Evolutionary conservation across 73 alveolate species (phyloP), one percentile per base, ranked within the genome.

Genomic region (Paramecium pentaurelia): DNA sequence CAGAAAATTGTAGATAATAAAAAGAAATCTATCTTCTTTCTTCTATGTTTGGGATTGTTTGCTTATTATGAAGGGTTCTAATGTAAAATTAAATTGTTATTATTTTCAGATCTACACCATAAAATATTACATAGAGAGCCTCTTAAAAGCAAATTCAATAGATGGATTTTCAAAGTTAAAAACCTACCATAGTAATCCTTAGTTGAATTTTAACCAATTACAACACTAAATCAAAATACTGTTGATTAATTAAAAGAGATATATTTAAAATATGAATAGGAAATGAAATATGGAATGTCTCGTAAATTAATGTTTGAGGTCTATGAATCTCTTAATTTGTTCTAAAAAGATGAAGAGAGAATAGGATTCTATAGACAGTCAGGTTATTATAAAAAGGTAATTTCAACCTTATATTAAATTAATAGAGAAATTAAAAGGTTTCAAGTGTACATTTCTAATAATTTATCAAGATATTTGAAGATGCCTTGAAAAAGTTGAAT

Each of bases 321-420:
- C 7, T 80, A 45, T 49, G 58, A 80, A 12, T n/a, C 49, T 8
- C 44, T 80, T 14, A 14, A 80, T 80, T 28, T 80, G 4, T 45
- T 80, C 30, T 45, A 80, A 80, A 80, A 80, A 14, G 91, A 80
- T 80, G 75, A 80, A 12, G 91, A 80, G 73, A 80, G 75, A 80
- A n/a, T 18, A 2, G 91, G 75, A 80, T 80, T 80, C 38, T 80
- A 80, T 47, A 45, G 75, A 49, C 30, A 49, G 44, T 80, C 91
- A 10, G 91, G 91, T 11, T 80, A 80, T 80, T 80, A 80, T 20
- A 45, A 80, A 80, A 80, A 80, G 27, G 91, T 80, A 80, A 42
- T 6, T 49, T n/a, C 22, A 20, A 27, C 25, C 28, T 80, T 47
- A 34, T 68, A 25, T 32, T 12, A n/a, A 37, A 10, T 75, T 75